Evolutionary conservation across 1,284 basidiomycete species (phyloP).

Genomic region (Kwoniella shivajii): DNA sequence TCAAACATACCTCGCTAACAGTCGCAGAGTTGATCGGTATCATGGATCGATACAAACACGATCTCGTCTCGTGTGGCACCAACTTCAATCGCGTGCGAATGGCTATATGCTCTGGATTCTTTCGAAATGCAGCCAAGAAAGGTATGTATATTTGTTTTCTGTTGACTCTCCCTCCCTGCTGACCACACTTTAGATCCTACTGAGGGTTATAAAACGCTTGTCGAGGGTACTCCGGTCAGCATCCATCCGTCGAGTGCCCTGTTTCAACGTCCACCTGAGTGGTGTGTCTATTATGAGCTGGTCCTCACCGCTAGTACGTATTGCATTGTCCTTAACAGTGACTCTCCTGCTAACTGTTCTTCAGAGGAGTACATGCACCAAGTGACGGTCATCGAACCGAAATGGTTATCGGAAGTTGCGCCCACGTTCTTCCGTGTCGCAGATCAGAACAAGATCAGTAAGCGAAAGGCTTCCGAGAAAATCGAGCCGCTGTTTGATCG

Average conservation of each 20-base stretch:
- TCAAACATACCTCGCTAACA: slow-evolving; percentile 2
- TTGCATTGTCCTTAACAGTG: neutral
- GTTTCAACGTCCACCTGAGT: slow-evolving; percentile 88
- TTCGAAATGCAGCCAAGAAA: slow-evolving; percentile 95
- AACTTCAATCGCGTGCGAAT: slow-evolving; percentile 92
- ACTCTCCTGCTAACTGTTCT: slow-evolving; percentile 10
- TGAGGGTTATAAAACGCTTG: slow-evolving; percentile 93
- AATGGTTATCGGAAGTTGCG: slow-evolving; percentile 98
- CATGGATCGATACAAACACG: slow-evolving; percentile 99
- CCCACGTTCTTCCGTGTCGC: slow-evolving; percentile 95
- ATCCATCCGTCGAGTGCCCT: slow-evolving; percentile 96
- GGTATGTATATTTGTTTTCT: slow-evolving; percentile 55
- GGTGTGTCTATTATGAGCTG: slow-evolving; percentile 75
- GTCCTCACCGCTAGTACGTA: slow-evolving; percentile 67
- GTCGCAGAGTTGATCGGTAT: slow-evolving; percentile 78
- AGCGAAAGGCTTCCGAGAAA: slow-evolving; percentile 95
- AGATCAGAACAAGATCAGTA: slow-evolving; percentile 93
- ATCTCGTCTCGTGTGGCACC: slow-evolving; percentile 73
- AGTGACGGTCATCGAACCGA: slow-evolving; percentile 91
- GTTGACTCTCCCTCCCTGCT: neutral
- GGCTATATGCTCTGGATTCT: slow-evolving; percentile 96
- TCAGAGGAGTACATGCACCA: slow-evolving; percentile 88
- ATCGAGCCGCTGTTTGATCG: slow-evolving; percentile 71
- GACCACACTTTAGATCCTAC: slow-evolving; percentile 40
- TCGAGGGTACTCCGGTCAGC: slow-evolving; percentile 96